Evolutionary conservation across 192 early-diverging fungal genomes (phyloP).

Genomic region (Backusella liffmaniae): DNA sequence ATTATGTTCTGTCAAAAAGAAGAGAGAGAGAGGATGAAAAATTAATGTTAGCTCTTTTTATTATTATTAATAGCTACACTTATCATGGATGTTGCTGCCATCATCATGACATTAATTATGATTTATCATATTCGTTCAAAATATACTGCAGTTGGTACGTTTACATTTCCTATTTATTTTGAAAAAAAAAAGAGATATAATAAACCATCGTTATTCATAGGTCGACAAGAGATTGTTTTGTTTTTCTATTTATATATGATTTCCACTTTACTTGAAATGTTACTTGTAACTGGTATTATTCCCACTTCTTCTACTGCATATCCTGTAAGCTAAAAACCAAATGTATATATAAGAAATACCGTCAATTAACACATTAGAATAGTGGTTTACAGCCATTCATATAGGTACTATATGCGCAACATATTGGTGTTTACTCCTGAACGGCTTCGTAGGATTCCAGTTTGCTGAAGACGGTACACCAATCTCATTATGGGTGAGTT

Average conservation of each 20-base stretch:
- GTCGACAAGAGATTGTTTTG: slow-evolving; percentile 97
- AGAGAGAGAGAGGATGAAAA: not conserved
- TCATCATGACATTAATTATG: slow-evolving; percentile 98
- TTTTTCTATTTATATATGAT: slow-evolving; percentile 97
- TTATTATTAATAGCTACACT: slow-evolving; percentile 65
- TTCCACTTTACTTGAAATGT: slow-evolving; percentile 82
- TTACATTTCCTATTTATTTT: not conserved
- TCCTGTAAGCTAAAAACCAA: slow-evolving; percentile 40
- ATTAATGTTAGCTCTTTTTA: not conserved
- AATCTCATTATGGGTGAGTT: slow-evolving; percentile 85
- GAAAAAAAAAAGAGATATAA: not conserved
- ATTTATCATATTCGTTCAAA: slow-evolving; percentile 97
- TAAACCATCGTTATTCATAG: slow-evolving; percentile 31
- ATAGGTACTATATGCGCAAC: slow-evolving; percentile 82
- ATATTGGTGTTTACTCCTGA: slow-evolving; percentile 91
- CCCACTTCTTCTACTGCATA: slow-evolving; percentile 75
- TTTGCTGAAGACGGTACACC: slow-evolving; percentile 96
- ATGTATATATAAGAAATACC: not conserved
- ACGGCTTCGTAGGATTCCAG: slow-evolving; percentile 96
- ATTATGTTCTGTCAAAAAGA: not conserved
- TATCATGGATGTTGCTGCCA: slow-evolving; percentile 87
- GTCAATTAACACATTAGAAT: not conserved
- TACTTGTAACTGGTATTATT: slow-evolving; percentile 91
- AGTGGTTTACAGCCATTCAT: slow-evolving; percentile 86
- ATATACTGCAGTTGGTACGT: slow-evolving; percentile 95